Conservation (phyloP, 2,329 filamentous ascomycete genomes). For the Laburnicola sp. region DNA sequence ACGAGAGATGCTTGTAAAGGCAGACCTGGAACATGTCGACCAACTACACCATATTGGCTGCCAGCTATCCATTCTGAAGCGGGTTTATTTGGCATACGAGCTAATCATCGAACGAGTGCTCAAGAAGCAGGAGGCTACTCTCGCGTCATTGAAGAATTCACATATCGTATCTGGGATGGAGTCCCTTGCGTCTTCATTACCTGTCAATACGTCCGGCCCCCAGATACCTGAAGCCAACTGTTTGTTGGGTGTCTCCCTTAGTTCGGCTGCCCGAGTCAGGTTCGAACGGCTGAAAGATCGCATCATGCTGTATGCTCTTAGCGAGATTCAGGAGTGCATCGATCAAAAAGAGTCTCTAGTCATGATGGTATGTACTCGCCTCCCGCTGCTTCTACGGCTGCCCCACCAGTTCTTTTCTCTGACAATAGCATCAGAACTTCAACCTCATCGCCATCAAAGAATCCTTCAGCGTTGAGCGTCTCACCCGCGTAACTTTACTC, state of each 20-base stretch:
- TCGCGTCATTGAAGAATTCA: conserved; percentile 51
- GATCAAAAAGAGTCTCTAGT: conserved; percentile 72
- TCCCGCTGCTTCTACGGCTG: neutral
- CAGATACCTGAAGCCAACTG: conserved; percentile 43
- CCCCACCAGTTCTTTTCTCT: neutral
- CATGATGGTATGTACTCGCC: conserved; percentile 58
- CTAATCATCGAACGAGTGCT: conserved; percentile 63
- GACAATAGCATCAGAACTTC: conserved; percentile 64
- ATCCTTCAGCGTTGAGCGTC: conserved; percentile 69
- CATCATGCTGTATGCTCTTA: conserved; percentile 63
- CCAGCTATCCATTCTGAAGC: conserved; percentile 62
- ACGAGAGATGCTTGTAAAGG: conserved; percentile 58
- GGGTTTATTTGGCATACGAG: conserved; percentile 64
- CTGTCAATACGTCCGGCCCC: conserved; percentile 18
- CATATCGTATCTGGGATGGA: conserved; percentile 42
- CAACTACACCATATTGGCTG: conserved; percentile 63
- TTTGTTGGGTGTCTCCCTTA: conserved; percentile 51
- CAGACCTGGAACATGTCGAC: conserved; percentile 52
- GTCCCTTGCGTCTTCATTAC: conserved; percentile 33
- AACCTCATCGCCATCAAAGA: conserved; percentile 77
- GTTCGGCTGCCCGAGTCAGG: conserved; percentile 57
- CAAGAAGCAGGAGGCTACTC: conserved; percentile 49
- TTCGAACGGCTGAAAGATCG: conserved; percentile 64
- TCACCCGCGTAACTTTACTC: conserved; percentile 72
- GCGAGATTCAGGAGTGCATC: conserved; percentile 64